phyloP scores from a whole-genome alignment of 2,329 filamentous ascomycete species.

The Beauveria australis region DNA sequence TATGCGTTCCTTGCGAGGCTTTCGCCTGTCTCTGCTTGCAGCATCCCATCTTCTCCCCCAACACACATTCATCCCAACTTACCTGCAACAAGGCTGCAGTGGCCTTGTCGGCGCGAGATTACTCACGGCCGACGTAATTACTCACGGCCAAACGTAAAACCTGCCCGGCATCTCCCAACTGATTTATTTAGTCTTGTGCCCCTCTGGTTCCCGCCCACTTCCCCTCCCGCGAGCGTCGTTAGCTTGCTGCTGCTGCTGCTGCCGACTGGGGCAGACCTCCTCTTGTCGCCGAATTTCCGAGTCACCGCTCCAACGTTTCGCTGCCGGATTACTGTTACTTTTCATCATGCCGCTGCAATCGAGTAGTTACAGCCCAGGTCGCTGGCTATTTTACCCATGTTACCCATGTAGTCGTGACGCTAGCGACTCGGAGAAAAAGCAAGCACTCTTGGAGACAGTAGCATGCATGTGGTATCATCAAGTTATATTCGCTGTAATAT shows the following conservation, averaged over 20 bases:
- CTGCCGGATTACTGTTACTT: too few relatives aligned
- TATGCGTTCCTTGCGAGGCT: too few relatives aligned
- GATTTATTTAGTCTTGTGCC: not conserved
- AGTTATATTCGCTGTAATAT: constrained; percentile 10
- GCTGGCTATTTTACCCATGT: not conserved
- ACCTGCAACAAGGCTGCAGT: not conserved
- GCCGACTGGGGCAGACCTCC: not conserved
- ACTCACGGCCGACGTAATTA: not conserved
- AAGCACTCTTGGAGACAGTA: not conserved
- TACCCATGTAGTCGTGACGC: not conserved
- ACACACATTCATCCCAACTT: not conserved
- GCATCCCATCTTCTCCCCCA: too few relatives aligned
- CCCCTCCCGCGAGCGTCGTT: not conserved
- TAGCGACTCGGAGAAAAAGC: not conserved
- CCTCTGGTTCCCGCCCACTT: not conserved
- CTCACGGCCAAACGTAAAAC: not conserved
- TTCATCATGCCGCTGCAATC: too few relatives aligned
- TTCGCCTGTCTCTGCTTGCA: too few relatives aligned
- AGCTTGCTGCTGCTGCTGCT: not conserved
- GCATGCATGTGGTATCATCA: not conserved
- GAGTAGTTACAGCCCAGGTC: too few relatives aligned
- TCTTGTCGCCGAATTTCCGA: not conserved
- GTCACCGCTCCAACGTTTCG: not conserved
- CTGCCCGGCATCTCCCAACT: not conserved
- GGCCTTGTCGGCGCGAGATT: not conserved